Evolutionary conservation across 2,329 filamentous ascomycete genomes (phyloP).

Genomic region (Shiraia bambusicola): DNA sequence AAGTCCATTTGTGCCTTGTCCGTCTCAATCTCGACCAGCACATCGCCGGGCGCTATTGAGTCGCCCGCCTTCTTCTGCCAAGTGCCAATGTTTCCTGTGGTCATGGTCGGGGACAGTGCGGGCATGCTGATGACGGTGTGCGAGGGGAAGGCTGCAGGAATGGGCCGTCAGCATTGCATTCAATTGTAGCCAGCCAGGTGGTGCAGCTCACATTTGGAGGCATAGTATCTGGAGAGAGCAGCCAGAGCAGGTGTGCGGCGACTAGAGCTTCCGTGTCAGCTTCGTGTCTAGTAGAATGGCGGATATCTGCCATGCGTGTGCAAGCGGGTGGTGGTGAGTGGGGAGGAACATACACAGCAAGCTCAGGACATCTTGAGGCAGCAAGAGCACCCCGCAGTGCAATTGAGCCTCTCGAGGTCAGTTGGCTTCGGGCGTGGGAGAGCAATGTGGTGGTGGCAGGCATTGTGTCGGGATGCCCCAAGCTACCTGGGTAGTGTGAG

Average conservation of each 20-base stretch:
- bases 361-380: constrained; percentile 40
- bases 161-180: constrained; percentile 32
- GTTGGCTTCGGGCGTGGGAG: constrained; percentile 48
- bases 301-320: not conserved
- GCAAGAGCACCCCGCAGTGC: constrained; percentile 50
- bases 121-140: constrained; percentile 98
- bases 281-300: constrained; percentile 4
- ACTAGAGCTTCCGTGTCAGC: constrained; percentile 33
- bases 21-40: constrained; percentile 97
- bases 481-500: no score
- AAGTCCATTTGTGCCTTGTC: constrained; percentile 99
- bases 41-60: constrained; percentile 82
- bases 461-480: constrained; percentile 52
- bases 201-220: constrained; percentile 62
- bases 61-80: constrained; percentile 99
- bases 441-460: constrained; percentile 53
- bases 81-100: constrained; percentile 87
- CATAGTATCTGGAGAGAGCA: constrained; percentile 66
- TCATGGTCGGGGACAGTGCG: constrained; percentile 97
- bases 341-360: constrained; percentile 32
- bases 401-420: constrained; percentile 44
- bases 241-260: constrained; percentile 56
- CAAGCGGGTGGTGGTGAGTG: no score
- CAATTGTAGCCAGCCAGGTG: constrained; percentile 1
- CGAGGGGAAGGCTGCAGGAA: constrained; percentile 77